A percentile compares a stretch with the other conserved stretches of the same genome.
Evolutionary conservation across 2,329 filamentous ascomycete genomes (phyloP).

Genomic region (Emydomyces testavorans): DNA sequence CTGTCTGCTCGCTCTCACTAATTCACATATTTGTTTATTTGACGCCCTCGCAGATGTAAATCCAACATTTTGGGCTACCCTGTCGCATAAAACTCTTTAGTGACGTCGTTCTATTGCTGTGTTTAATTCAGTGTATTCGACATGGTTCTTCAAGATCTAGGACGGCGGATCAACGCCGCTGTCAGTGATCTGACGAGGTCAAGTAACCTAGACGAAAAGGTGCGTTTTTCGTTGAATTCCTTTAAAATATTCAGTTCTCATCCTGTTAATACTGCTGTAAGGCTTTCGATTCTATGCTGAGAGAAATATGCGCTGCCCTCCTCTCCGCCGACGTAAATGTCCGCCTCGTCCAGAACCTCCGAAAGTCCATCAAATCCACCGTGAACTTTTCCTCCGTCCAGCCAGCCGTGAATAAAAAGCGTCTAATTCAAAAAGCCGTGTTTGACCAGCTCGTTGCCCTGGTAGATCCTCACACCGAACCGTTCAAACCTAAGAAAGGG

Average conservation of each 20-base stretch:
- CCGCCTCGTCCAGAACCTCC: conserved; percentile 76
- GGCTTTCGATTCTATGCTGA: conserved; percentile 96
- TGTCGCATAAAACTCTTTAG: no score
- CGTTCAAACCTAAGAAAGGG: conserved; percentile 94
- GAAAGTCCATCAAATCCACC: conserved; percentile 78
- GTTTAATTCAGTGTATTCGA: conserved; percentile 19
- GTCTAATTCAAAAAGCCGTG: conserved; percentile 92
- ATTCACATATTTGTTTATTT: no score
- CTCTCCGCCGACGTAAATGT: conserved; percentile 97
- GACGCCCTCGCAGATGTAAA: no score
- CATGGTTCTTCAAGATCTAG: conserved; percentile 99
- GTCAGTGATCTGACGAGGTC: conserved; percentile 87
- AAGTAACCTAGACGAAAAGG: conserved; percentile 93
- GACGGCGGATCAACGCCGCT: conserved; percentile 94
- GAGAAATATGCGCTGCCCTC: conserved; percentile 91
- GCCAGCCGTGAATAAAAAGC: conserved; percentile 92
- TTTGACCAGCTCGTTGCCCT: conserved; percentile 94
- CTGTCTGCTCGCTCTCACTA: no score
- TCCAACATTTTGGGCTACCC: no score
- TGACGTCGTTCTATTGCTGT: background rate
- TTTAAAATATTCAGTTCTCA: background rate
- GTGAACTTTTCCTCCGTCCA: conserved; percentile 95
- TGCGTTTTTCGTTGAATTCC: conserved; percentile 23
- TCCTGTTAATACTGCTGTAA: conserved; percentile 28
- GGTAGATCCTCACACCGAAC: conserved; percentile 87